Evolutionary conservation across 352 stramenopile species (phyloP).

Genomic region (Peronospora farinosa): DNA sequence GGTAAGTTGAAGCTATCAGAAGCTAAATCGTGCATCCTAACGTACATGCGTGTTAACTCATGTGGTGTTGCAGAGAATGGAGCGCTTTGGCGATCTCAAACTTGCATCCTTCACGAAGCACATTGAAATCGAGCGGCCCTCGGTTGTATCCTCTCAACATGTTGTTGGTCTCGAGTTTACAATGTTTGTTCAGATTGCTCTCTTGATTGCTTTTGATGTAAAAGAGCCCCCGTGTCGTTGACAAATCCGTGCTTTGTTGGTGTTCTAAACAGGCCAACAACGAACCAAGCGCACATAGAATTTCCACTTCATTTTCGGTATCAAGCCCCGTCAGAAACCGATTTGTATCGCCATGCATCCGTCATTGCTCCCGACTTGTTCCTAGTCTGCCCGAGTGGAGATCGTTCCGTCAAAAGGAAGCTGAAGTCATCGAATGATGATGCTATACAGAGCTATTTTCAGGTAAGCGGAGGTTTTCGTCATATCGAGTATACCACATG

Average conservation of each 20-base stretch:
- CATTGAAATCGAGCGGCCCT: slow-evolving; percentile 60
- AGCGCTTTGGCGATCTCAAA: slow-evolving; percentile 42
- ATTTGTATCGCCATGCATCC: slow-evolving; percentile 32
- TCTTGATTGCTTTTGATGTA: background rate
- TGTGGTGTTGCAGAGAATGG: slow-evolving; percentile 35
- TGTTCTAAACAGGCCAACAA: slow-evolving; percentile 13
- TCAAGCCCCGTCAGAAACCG: slow-evolving; percentile 39
- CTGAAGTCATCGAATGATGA: slow-evolving; percentile 6
- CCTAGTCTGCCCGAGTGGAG: slow-evolving; percentile 24
- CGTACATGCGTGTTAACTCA: background rate
- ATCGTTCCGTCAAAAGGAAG: background rate
- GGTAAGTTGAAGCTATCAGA: slow-evolving; percentile 15
- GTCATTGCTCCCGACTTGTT: slow-evolving; percentile 47
- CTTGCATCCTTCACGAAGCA: slow-evolving; percentile 46
- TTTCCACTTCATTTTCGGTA: slow-evolving; percentile 64
- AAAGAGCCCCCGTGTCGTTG: background rate
- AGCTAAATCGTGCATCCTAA: background rate
- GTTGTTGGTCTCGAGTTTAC: slow-evolving; percentile 40
- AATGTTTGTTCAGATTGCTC: slow-evolving; percentile 24
- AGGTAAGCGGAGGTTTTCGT: slow-evolving; percentile 13
- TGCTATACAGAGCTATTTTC: slow-evolving; percentile 9
- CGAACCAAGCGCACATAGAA: slow-evolving; percentile 22
- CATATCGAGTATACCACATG: background rate
- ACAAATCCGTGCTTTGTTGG: background rate
- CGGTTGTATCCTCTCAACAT: slow-evolving; percentile 46